Evolutionary conservation across 2,329 filamentous ascomycete genomes (phyloP).

Genomic region (Aspergillus sergii): DNA sequence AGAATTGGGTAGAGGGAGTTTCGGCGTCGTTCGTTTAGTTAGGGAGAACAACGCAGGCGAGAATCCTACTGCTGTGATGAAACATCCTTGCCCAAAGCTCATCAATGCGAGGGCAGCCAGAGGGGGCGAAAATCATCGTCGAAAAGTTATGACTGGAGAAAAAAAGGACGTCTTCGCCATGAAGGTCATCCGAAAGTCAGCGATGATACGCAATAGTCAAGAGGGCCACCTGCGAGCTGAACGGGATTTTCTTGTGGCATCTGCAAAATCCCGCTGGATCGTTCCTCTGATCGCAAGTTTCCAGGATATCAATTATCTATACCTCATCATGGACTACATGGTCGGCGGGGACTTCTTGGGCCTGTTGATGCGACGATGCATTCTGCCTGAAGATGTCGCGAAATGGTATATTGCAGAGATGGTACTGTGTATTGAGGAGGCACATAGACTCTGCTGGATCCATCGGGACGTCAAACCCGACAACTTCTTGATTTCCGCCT

Average conservation of each 20-base stretch:
- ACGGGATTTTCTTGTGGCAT: constrained; percentile 85
- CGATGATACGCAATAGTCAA: constrained; percentile 88
- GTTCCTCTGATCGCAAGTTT: constrained; percentile 87
- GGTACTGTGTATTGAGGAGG: constrained; percentile 92
- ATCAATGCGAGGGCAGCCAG: not conserved
- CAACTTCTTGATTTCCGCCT: constrained; percentile 88
- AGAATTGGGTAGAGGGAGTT: constrained; percentile 88
- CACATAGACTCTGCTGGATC: constrained; percentile 84
- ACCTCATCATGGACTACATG: constrained; percentile 98
- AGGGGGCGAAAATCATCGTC: constrained; percentile 26
- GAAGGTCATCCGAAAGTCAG: constrained; percentile 94
- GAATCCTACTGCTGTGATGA: not conserved
- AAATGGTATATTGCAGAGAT: constrained; percentile 94
- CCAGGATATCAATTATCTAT: constrained; percentile 80
- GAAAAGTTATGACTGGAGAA: constrained; percentile 32
- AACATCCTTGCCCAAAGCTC: not conserved
- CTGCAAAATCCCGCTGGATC: constrained; percentile 86
- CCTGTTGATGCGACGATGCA: constrained; percentile 80
- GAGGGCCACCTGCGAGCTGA: constrained; percentile 92
- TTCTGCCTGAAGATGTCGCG: constrained; percentile 75
- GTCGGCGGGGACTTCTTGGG: constrained; percentile 92
- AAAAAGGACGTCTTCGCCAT: constrained; percentile 78
- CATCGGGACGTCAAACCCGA: constrained; percentile 97
- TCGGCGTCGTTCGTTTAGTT: constrained; percentile 87
- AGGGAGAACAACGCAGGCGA: constrained; percentile 57